Conservation (phyloP, 352 stramenopile species). For the Globisporangium carolinianum region DNA sequence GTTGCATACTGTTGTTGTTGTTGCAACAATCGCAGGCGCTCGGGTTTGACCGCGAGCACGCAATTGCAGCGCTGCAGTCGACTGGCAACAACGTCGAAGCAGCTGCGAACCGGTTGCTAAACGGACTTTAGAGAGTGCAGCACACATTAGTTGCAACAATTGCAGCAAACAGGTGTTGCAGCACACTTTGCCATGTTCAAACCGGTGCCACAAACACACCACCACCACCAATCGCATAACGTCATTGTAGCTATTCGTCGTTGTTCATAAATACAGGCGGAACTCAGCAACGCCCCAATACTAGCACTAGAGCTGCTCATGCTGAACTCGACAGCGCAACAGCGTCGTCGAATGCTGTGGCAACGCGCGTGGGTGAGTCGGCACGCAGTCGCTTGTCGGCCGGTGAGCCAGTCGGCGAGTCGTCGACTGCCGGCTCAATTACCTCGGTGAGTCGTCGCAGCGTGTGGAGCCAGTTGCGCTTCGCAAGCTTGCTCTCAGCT, state of each 20-base stretch:
- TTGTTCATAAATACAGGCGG: too few relatives aligned
- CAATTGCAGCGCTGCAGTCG: conserved; percentile 60
- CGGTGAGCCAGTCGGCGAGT: conserved; percentile 1
- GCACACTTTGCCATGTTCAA: too few relatives aligned
- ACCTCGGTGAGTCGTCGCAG: conserved; percentile 11
- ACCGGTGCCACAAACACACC: not conserved
- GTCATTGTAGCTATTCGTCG: too few relatives aligned
- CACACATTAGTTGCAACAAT: not conserved
- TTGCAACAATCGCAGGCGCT: conserved; percentile 27
- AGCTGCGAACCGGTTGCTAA: conserved; percentile 76
- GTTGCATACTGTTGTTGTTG: not conserved
- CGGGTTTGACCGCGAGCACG: conserved; percentile 63
- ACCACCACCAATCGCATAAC: not conserved
- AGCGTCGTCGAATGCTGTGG: not conserved
- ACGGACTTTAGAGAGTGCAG: conserved; percentile 34
- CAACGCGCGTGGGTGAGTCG: not conserved
- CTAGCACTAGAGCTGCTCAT: too few relatives aligned
- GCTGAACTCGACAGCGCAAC: too few relatives aligned
- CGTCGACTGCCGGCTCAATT: conserved; percentile 5
- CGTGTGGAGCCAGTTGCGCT: conserved; percentile 18
- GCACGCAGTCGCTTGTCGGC: conserved; percentile 7
- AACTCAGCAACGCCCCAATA: too few relatives aligned
- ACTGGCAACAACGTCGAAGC: conserved; percentile 86
- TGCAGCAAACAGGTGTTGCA: not conserved
- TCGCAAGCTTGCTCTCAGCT: conserved; percentile 8